Evolutionary conservation across 2,329 filamentous ascomycete genomes (phyloP), one percentile per base, ranked within the genome.

Genomic region (Eurotiales sp.): DNA sequence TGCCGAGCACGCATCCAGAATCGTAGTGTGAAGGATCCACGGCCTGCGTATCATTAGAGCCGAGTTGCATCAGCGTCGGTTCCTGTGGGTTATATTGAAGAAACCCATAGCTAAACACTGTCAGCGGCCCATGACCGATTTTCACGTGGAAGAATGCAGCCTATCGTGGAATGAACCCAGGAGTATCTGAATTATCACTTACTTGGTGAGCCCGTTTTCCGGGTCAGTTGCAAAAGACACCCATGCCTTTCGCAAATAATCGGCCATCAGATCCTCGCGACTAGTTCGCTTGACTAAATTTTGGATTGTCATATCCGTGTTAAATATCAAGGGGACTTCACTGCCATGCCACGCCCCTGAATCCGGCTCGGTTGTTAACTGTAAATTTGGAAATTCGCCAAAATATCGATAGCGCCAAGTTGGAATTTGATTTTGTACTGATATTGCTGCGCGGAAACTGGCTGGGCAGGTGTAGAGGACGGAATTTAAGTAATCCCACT

Each of bases 321-420:
- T 29, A 12, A 47, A 47, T 21, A 47, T 47, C 25, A 47, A 23
- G 15, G 36, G 37, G 25, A 46, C 19, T 29, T 51, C 49, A 23
- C 42, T 51, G 3, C 49, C 49, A 25, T 51, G 49, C 49, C 49
- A 51, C 8, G 49, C 42, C 12, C 49, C 49, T 10, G 49, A 51
- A 39, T 46, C 34, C 15, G 49, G 42, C 3, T 10, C 23, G 14
- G n/a, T 40, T 8, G 49, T 51, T 15, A 51, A 14, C 14, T 34
- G 29, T 21, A 51, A 14, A 34, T 51, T 51, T 1, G 49, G 34
- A 30, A 51, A 51, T n/a, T 41, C 42, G 2, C 42, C 49, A 39
- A 51, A 51, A 22, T 46, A 51, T 3, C 49, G 43, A 34, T 51
- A 51, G 40, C 49, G 34, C 49, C 49, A 51, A 4, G 49, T 51